Base-by-base conservation (phyloP, 2,329 filamentous ascomycete species). In the Penicillium fuscoglaucum region DNA sequence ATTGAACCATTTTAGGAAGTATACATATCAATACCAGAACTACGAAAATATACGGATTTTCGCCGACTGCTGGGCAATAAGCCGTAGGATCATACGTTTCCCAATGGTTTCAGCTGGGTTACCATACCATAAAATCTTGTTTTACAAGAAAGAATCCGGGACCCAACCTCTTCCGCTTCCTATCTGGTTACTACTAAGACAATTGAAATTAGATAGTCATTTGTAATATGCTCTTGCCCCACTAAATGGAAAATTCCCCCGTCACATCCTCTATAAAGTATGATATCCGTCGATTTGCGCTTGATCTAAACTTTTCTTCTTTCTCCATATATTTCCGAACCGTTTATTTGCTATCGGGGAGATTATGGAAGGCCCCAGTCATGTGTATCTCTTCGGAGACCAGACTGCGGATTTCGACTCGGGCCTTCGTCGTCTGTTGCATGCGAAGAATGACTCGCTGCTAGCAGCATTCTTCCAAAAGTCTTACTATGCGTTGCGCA, bases 321-420 rank as follows among this genome's bases (percentile, higher is more conserved):
- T 58, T 49, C 39, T 50, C 46, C 41, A 44, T 57, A 58, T 49
- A 64, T 31, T 54, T 58, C 57, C 43, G 15, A 31, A 59, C 35
- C 45, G 33, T 56, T 47, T 43, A 35, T 37, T 52, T 58, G 43
- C 31, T 28, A 60, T 45, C 21, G 26, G 60, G 60, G 35, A 52
- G 60, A 70, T 24, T 44, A 75, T 75, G 73, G 68, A 67, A 61
- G 66, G 60, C 52, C 61, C 63, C 58, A 69, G 64, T 61, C 68
- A 65, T 49, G 70, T 78, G 63, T 78, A 78, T 70, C 72, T 80
- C 70, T 79, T 80, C 65, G 78, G 78, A 68, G 78, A 80, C 62
- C 77, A 79, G 66, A 80, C 77, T 57, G 70, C 70, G 58, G 74
- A 78, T 62, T 77, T 76, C 58, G 72, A 77, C 60, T 67, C 72